Percentiles rank a stretch among this genome's conserved stretches.
Conservation (phyloP, 108 stramenopile genomes). For the Nitzschia sp. region DNA sequence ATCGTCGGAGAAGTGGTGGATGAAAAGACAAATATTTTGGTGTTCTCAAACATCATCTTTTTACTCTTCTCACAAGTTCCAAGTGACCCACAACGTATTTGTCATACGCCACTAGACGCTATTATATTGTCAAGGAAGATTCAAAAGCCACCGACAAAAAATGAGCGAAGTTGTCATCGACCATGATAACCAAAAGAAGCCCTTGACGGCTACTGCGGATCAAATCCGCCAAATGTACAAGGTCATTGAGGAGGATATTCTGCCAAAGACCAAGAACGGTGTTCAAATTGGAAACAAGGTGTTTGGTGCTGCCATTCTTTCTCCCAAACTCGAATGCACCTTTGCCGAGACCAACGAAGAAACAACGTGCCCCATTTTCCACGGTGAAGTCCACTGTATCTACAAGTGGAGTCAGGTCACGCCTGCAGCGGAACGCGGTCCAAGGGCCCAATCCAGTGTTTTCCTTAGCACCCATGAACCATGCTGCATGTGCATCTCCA, state of each 20-base stretch:
- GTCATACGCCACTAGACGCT: no score
- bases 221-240: slow-evolving; percentile 40
- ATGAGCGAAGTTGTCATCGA: slow-evolving; percentile 36
- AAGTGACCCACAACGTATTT: no score
- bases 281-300: slow-evolving; percentile 53
- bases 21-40: no score
- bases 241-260: slow-evolving; percentile 47
- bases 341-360: slow-evolving; percentile 44
- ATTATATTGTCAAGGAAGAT: no score
- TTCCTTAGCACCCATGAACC: slow-evolving; percentile 63
- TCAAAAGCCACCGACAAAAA: not conserved
- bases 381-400: slow-evolving; percentile 56
- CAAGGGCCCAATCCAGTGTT: slow-evolving; percentile 36
- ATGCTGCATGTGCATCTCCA: slow-evolving; percentile 60
- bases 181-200: slow-evolving; percentile 24
- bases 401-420: slow-evolving; percentile 41
- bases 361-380: slow-evolving; percentile 46
- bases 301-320: slow-evolving; percentile 58
- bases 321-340: slow-evolving; percentile 11
- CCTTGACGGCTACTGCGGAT: slow-evolving; percentile 38
- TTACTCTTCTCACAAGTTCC: no score
- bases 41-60: no score
- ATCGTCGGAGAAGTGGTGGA: no score
- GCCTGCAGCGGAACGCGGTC: slow-evolving; percentile 40
- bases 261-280: slow-evolving; percentile 43